A percentile compares a stretch with the other conserved stretches of the same genome.
These are phyloP conservation scores for Trichoderma brevicompactum DNA, from an alignment of 2,329 filamentous ascomycete genomes.

Conservation along the genomic window DNA sequence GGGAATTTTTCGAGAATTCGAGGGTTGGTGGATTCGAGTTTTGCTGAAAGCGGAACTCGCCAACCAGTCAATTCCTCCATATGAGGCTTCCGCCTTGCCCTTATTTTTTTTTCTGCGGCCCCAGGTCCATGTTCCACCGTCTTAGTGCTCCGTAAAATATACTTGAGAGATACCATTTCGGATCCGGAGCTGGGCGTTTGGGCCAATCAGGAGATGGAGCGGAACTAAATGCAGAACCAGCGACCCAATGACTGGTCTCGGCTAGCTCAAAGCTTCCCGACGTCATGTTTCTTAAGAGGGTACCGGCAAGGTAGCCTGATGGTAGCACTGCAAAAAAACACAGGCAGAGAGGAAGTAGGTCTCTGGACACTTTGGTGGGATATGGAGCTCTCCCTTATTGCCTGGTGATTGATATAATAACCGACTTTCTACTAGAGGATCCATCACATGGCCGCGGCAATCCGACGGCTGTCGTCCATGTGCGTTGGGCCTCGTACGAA, in stretches of 20 bases:
- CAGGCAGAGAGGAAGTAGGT: neutral
- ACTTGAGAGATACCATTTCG: constrained; percentile 3
- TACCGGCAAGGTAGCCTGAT: neutral
- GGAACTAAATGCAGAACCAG: neutral
- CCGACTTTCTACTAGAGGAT: too few relatives aligned
- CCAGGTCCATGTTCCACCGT: neutral
- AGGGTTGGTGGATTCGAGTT: neutral
- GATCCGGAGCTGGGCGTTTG: neutral
- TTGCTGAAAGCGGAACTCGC: constrained; percentile 4
- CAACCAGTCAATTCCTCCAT: neutral
- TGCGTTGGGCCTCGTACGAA: neutral
- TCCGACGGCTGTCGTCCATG: neutral
- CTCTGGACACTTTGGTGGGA: neutral
- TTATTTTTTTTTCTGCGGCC: neutral
- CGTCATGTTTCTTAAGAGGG: neutral
- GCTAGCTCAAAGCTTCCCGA: constrained; percentile 5
- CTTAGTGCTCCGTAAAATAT: neutral
- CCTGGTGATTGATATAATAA: too few relatives aligned
- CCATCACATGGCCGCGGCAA: neutral
- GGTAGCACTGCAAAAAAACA: neutral
- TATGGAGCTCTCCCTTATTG: too few relatives aligned
- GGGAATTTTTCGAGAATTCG: constrained; percentile 11
- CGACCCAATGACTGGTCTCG: constrained; percentile 14
- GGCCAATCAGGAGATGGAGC: constrained; percentile 5
- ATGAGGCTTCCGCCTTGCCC: too few relatives aligned